A percentile compares a stretch with the other conserved stretches of the same genome.
Conservation (phyloP, 768 basidiomycete genomes). For the Amyloporia xantha region DNA sequence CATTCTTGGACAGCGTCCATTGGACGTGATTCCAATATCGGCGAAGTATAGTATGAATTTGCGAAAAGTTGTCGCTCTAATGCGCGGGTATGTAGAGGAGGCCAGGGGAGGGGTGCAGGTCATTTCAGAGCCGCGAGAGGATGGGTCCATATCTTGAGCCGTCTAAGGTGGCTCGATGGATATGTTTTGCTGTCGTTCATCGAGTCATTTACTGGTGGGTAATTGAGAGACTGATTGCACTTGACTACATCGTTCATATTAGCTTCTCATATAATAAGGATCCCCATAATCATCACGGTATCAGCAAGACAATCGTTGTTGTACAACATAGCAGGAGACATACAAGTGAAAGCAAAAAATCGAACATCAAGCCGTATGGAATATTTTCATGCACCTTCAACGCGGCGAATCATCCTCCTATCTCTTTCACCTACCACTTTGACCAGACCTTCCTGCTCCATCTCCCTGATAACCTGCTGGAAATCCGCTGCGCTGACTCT, state of each 20-base stretch:
- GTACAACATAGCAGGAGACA: too few relatives aligned
- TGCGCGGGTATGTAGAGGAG: conserved; percentile 60
- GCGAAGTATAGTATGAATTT: conserved; percentile 86
- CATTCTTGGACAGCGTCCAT: conserved; percentile 23
- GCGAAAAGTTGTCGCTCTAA: conserved; percentile 54
- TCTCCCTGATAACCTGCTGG: conserved; percentile 61
- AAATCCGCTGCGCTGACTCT: conserved; percentile 79
- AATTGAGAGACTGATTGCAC: too few relatives aligned
- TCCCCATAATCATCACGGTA: too few relatives aligned
- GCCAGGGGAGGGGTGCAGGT: conserved; percentile 25
- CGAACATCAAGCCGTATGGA: background rate
- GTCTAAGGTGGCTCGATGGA: too few relatives aligned
- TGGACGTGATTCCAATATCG: conserved; percentile 77
- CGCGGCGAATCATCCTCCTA: conserved; percentile 67
- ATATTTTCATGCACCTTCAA: conserved; percentile 37
- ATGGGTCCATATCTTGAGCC: too few relatives aligned
- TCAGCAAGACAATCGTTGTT: too few relatives aligned
- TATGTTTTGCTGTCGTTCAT: too few relatives aligned
- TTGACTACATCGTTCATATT: too few relatives aligned
- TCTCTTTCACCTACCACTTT: conserved; percentile 88
- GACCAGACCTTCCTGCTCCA: conserved; percentile 83
- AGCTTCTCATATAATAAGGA: too few relatives aligned
- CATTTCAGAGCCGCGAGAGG: background rate
- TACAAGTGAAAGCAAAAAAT: background rate
- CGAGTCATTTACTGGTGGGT: too few relatives aligned